Evolutionary conservation across 306 rosid species (phyloP).

Genomic region (Notholithocarpus densiflorus): DNA sequence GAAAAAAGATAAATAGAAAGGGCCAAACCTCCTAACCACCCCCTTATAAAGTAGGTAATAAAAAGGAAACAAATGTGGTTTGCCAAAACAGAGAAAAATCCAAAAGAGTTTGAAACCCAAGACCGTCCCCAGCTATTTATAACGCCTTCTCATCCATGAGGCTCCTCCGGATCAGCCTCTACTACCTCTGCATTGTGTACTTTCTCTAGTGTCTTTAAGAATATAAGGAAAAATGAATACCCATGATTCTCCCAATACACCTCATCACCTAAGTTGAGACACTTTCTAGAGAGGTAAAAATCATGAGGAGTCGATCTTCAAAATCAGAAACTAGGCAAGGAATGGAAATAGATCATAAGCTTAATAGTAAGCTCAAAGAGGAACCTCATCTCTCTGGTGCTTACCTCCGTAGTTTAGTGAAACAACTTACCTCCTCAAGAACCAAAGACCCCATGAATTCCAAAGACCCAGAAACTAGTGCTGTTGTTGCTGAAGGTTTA

Average conservation of each 20-base stretch:
- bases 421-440: constrained; percentile 60
- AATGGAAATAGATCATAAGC: constrained; percentile 46
- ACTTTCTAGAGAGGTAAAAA: constrained; percentile 8
- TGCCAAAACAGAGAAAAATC: constrained; percentile 53
- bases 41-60: constrained; percentile 37
- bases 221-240: constrained; percentile 32
- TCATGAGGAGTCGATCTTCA: constrained; percentile 35
- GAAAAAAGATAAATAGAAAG: constrained; percentile 6
- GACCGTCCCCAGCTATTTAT: constrained; percentile 76
- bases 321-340: constrained; percentile 24
- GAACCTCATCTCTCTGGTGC: constrained; percentile 64
- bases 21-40: constrained; percentile 35
- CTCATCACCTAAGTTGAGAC: constrained; percentile 28
- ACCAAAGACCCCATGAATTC: constrained; percentile 45
- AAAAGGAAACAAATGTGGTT: constrained; percentile 50
- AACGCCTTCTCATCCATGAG: constrained; percentile 37
- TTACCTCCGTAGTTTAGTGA: constrained; percentile 66
- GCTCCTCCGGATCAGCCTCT: constrained; percentile 50
- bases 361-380: constrained; percentile 29
- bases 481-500: constrained; percentile 12
- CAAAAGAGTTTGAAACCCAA: constrained; percentile 55
- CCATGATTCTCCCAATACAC: constrained; percentile 49
- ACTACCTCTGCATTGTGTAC: constrained; percentile 49
- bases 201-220: constrained; percentile 34
- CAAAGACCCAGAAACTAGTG: constrained; percentile 19